Conservation (phyloP, 2,329 filamentous ascomycete species). For the Aspergillus calidoustus region DNA sequence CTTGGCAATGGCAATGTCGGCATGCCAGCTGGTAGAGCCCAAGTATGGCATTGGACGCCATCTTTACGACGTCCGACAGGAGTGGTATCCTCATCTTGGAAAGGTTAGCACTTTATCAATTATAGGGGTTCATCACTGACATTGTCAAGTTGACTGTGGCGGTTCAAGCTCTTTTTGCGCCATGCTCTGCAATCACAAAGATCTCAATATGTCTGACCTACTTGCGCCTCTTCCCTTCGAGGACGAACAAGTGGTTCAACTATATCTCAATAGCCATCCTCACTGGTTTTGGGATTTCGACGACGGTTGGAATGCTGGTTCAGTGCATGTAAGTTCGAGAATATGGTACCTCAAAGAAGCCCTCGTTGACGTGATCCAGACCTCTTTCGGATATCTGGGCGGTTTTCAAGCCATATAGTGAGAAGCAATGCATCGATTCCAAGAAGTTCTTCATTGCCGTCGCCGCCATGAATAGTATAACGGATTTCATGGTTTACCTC, state of each 20-base stretch:
- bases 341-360: neutral
- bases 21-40: conserved; percentile 1
- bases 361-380: neutral
- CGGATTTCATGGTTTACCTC: conserved; percentile 14
- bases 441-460: conserved; percentile 10
- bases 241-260: neutral
- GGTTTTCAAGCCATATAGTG: neutral
- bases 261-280: neutral
- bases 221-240: neutral
- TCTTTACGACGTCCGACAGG: conserved; percentile 5
- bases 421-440: conserved; percentile 9
- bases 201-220: neutral
- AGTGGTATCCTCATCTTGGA: conserved; percentile 2
- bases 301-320: neutral
- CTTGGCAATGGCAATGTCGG: conserved; percentile 8
- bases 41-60: conserved; percentile 8
- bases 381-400: conserved; percentile 7
- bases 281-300: conserved; percentile 1
- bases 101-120: neutral
- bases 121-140: neutral
- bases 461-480: conserved; percentile 10
- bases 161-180: conserved; percentile 5
- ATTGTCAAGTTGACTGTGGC: conserved; percentile 3
- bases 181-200: neutral
- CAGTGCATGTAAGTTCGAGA: conserved; percentile 6